Base-by-base conservation (phyloP, 2,329 filamentous ascomycete species). In the Aspergillus pseudoglaucus region DNA sequence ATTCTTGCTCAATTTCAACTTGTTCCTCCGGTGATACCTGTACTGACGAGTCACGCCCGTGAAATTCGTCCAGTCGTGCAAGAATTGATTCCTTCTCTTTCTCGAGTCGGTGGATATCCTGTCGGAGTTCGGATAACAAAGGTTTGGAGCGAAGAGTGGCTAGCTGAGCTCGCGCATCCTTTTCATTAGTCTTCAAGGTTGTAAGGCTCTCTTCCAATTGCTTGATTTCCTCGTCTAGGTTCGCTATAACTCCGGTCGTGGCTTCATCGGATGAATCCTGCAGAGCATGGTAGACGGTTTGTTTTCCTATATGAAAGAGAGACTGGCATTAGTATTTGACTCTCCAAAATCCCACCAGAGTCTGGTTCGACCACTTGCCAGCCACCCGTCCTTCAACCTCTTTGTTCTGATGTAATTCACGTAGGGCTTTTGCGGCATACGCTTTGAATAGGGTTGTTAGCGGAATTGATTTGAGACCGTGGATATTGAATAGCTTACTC, bases 341-440 rank as follows among this genome's bases (percentile, higher is more conserved):
- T 15, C 15, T 42, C 10, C 22, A 17, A 20, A 23, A 17, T 9
- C 1, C 17, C 25, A 30, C 15, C 33, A 35, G n/a, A 3, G 14
- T 35, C 33, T 4, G 25, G 12, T 39, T 17, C 27, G 22, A 47
- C 46, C 44, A 49, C 63, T 53, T 57, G 78, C 77, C 78, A 35
- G 80, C 73, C 35, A 71, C 66, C 44, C 77, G 77, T 44, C 77
- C 79, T 57, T 79, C 79, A 38, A 86, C 79, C 54, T 79, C 66
- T 9, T 77, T 77, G 38, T 72, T 74, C 54, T 84, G 80, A 50
- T 81, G 76, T 61, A 86, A 68, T 50, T 84, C 81, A 56, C 81
- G 83, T 30, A 86, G 67, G 27, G 79, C 60, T 63, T 84, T 86
- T 23, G 75, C 75, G 20, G 81, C 75, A 39, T 79, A 72, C 10